A percentile compares a stretch with the other conserved stretches of the same genome.
Evolutionary conservation across 2,329 filamentous ascomycete genomes (phyloP).

Genomic region (Aspergillus arachidicola): DNA sequence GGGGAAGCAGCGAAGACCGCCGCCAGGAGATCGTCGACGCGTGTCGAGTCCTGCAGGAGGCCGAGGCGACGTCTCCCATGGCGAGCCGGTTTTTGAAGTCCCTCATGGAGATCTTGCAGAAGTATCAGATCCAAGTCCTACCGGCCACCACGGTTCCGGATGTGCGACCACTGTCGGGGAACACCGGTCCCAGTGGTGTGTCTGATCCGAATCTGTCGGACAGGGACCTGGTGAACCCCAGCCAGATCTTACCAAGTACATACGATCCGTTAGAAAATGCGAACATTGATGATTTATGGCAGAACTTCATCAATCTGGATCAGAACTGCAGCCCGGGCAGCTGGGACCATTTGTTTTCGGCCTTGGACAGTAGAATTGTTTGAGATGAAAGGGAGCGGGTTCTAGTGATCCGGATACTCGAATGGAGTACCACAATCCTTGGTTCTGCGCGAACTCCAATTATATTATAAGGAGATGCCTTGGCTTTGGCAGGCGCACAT

Average conservation of each 20-base stretch:
- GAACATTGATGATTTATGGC: neutral
- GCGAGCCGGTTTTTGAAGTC: neutral
- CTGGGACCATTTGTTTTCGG: neutral
- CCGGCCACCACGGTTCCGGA: neutral
- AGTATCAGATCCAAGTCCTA: neutral
- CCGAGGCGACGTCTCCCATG: neutral
- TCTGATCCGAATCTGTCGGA: too few relatives aligned
- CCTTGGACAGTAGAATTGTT: neutral
- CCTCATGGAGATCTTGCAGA: neutral
- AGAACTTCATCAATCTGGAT: constrained; percentile 1
- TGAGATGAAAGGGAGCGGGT: too few relatives aligned
- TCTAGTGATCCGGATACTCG: too few relatives aligned
- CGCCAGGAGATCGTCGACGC: neutral
- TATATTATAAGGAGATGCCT: neutral
- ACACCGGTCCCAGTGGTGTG: neutral
- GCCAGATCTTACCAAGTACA: neutral
- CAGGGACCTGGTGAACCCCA: too few relatives aligned
- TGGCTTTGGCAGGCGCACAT: neutral
- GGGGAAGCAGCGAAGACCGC: neutral
- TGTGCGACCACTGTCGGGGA: neutral
- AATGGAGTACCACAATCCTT: neutral
- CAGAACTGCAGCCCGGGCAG: neutral
- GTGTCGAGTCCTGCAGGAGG: neutral
- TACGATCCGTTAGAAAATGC: neutral
- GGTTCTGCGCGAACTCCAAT: neutral